A percentile compares a stretch with the other conserved stretches of the same genome.
Conservation (phyloP, 768 basidiomycete genomes). For the Mycena venus region DNA sequence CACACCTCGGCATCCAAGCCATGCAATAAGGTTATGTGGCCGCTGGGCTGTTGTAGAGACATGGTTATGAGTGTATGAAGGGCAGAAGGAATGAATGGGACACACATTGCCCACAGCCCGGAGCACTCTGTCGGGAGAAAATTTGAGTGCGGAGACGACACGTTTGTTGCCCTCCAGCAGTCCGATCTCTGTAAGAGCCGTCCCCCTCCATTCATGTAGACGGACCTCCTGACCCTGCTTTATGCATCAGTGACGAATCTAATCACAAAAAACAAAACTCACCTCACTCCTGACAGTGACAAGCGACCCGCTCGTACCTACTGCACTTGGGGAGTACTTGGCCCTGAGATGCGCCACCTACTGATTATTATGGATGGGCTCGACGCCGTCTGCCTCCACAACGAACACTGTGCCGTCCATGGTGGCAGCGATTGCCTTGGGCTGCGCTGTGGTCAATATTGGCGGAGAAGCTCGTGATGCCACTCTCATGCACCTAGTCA, state of each 20-base stretch:
- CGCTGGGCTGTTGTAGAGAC: constrained; percentile 69
- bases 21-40: constrained; percentile 87
- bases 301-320: constrained; percentile 64
- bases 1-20: no score
- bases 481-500: constrained; percentile 80
- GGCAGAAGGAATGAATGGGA: constrained; percentile 29
- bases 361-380: constrained; percentile 80
- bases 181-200: constrained; percentile 65
- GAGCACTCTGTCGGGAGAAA: constrained; percentile 81
- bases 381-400: constrained; percentile 67
- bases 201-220: constrained; percentile 81
- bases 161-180: constrained; percentile 79
- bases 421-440: constrained; percentile 72
- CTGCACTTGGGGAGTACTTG: constrained; percentile 65
- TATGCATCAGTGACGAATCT: constrained; percentile 9
- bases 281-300: constrained; percentile 87
- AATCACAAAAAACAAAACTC: background rate
- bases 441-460: constrained; percentile 71
- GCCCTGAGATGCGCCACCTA: constrained; percentile 69
- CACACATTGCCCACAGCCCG: constrained; percentile 91
- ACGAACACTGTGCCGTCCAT: constrained; percentile 77
- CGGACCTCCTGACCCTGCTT: constrained; percentile 80
- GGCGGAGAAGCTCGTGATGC: constrained; percentile 62
- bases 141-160: constrained; percentile 78
- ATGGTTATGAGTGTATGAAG: background rate